phyloP scores from a whole-genome alignment of 331 rosid species.

The Quercus phellos region DNA sequence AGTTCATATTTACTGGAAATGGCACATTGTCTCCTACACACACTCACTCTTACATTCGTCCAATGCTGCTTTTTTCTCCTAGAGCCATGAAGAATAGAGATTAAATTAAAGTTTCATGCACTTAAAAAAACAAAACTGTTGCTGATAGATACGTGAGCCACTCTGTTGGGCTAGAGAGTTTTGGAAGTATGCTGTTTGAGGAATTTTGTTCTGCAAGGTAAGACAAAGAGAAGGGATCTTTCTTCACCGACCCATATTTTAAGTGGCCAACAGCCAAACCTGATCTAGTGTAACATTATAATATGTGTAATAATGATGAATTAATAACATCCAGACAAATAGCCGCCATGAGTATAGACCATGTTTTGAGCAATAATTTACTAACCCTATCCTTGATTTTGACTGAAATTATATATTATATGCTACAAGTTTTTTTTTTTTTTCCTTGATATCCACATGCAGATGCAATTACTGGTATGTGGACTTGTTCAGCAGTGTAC shows the following conservation, averaged over 20 bases:
- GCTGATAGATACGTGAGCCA: constrained; percentile 11
- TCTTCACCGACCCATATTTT: constrained; percentile 30
- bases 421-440: background rate
- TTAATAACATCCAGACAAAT: constrained; percentile 44
- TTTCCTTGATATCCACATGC: background rate
- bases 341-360: constrained; percentile 48
- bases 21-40: constrained; percentile 43
- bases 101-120: background rate
- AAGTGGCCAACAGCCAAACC: constrained; percentile 87
- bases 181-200: constrained; percentile 24
- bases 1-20: constrained; percentile 29
- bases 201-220: constrained; percentile 19
- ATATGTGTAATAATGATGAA: constrained; percentile 11
- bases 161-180: constrained; percentile 13
- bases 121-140: constrained; percentile 8
- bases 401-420: constrained; percentile 10
- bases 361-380: constrained; percentile 7
- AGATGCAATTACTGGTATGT: constrained; percentile 13
- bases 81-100: background rate
- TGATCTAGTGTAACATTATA: constrained; percentile 41
- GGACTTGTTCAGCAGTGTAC: background rate
- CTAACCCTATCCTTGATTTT: constrained; percentile 26
- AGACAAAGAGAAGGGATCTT: constrained; percentile 25
- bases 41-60: constrained; percentile 13
- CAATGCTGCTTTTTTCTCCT: background rate